Conservation (phyloP, 768 basidiomycete genomes). For the Botryobasidium botryosum region DNA sequence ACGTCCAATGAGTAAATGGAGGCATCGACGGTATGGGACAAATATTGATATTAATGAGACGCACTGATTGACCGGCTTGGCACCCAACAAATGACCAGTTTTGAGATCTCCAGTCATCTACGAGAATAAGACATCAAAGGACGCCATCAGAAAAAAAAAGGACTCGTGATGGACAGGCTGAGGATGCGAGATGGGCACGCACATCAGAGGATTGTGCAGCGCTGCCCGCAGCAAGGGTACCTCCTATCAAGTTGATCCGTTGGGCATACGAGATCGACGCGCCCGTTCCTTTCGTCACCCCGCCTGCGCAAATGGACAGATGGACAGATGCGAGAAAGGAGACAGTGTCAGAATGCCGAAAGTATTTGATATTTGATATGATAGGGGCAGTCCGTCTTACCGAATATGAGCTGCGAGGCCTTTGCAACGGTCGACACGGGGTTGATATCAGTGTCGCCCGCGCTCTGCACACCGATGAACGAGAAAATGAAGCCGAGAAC, state of each 20-base stretch:
- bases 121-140: too few relatives aligned
- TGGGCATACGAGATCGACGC: slow-evolving; percentile 23
- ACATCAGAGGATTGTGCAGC: slow-evolving; percentile 45
- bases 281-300: slow-evolving; percentile 33
- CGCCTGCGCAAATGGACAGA: too few relatives aligned
- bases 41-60: too few relatives aligned
- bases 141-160: too few relatives aligned
- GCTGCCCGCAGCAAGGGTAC: slow-evolving; percentile 36
- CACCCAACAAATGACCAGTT: slow-evolving; percentile 47
- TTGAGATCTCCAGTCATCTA: too few relatives aligned
- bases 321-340: too few relatives aligned
- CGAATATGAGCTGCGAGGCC: slow-evolving; percentile 48
- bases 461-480: slow-evolving; percentile 46
- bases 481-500: slow-evolving; percentile 47
- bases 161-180: too few relatives aligned
- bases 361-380: too few relatives aligned
- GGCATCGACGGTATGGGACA: too few relatives aligned
- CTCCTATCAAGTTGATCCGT: slow-evolving; percentile 34
- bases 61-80: slow-evolving; percentile 47
- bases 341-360: too few relatives aligned
- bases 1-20: too few relatives aligned
- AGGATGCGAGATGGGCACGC: slow-evolving; percentile 50
- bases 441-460: slow-evolving; percentile 44
- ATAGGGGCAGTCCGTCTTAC: too few relatives aligned
- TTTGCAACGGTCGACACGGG: slow-evolving; percentile 20